A percentile compares a stretch with the other conserved stretches of the same genome.
Conservation (phyloP, 2,329 filamentous ascomycete genomes). For the Cordyceps cateniannulata region DNA sequence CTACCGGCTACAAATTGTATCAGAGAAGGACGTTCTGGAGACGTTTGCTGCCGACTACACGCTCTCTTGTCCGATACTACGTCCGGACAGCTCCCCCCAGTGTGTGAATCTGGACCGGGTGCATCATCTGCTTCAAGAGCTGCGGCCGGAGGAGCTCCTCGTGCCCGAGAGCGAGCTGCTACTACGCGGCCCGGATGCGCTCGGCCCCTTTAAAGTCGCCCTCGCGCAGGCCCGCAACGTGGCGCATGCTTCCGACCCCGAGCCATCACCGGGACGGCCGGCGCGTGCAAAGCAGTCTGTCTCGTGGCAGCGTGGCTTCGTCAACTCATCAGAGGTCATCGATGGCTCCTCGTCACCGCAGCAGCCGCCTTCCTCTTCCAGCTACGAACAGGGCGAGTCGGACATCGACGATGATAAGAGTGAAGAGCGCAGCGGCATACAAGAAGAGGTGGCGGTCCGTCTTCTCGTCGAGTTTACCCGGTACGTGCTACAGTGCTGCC, state of each 20-base stretch:
- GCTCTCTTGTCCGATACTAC: background rate
- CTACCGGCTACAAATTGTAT: background rate
- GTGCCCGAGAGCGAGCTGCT: background rate
- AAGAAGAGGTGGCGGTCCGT: background rate
- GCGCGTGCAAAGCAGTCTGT: background rate
- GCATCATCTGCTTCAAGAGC: background rate
- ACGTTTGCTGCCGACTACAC: background rate
- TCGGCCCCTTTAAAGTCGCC: background rate
- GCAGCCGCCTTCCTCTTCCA: background rate
- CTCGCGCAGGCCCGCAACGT: background rate
- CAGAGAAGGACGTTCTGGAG: background rate
- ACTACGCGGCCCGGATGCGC: background rate
- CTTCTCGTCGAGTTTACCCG: background rate
- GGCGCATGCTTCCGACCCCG: background rate
- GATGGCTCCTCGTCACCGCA: background rate
- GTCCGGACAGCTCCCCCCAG: background rate
- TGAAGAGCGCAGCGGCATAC: background rate
- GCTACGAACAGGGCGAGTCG: background rate
- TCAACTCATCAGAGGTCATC: background rate
- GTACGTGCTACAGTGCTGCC: conserved; percentile 1
- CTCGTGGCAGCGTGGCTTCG: background rate
- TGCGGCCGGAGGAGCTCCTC: background rate
- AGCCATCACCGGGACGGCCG: background rate
- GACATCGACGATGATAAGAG: background rate
- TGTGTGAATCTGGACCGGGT: background rate